Evolutionary conservation across 345 rosid species (phyloP), one percentile per base, ranked within the genome.

Genomic region (Dipteronia sinensis): DNA sequence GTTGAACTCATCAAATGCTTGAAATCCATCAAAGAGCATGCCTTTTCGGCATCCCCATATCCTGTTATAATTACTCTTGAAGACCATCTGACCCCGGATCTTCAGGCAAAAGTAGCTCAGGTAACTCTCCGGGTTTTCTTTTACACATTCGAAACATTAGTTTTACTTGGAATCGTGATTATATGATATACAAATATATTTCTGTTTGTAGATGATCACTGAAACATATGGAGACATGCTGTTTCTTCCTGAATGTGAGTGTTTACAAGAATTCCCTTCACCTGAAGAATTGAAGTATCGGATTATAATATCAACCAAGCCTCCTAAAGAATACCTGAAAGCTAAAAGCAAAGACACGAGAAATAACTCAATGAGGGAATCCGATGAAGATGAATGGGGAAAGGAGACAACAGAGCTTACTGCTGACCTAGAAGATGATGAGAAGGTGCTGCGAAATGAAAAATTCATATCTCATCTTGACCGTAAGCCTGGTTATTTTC

Each of bases 21-120:
- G 81, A 86, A 84, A 40, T 90, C 95, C 7, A 91, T 93, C 70
- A 90, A 85, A 81, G 89, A 88, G 47, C 66, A 93, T 82, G 94
- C 97, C 42, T 93, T 93, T 78, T 17, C 59, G 58, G 86, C 88
- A 77, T 91, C 94, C 51, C 90, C 87, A 6, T 93, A 85, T 67
- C 95, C 95, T 20, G 91, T 93, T 53, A 87, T 93, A 22, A 88
- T 91, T 46, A 91, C 97, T 73, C 91, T 93, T 3, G 97, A 91
- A 81, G 95, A 89, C 84, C 95, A 93, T 80, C 89, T 93, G 71
- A 86, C 90, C 4, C 84, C 94, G n/a, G 87, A 86, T 80, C 94
- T 93, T 82, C 97, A 88, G 62, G 86, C 78, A 10, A 88, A 91
- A 93, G 94, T 85, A 82, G 95, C 95, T 71, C 82, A 91, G 94